Conservation (phyloP, 768 basidiomycete species). For the Auriculariales sp. region DNA sequence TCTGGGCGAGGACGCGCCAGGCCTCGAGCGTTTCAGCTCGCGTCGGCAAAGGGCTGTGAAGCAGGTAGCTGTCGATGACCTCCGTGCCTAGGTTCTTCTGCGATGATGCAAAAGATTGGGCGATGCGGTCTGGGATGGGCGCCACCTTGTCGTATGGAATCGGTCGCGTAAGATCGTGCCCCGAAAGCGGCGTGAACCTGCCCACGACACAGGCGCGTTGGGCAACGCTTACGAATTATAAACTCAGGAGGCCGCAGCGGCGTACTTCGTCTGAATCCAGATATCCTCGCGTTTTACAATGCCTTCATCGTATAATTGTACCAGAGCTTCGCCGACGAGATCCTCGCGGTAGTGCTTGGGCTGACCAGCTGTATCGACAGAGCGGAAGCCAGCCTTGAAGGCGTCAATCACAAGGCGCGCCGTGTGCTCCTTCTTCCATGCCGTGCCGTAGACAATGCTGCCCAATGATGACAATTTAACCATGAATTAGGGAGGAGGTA, state of each 20-base stretch:
- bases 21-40: slow-evolving; percentile 49
- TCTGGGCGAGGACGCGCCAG: slow-evolving; percentile 43
- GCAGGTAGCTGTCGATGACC: slow-evolving; percentile 64
- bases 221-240: neutral
- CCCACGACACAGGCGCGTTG: neutral
- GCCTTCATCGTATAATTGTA: slow-evolving; percentile 38
- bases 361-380: slow-evolving; percentile 64
- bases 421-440: slow-evolving; percentile 62
- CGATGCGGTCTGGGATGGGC: slow-evolving; percentile 43
- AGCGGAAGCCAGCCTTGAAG: slow-evolving; percentile 61
- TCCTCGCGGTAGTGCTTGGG: slow-evolving; percentile 43
- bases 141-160: slow-evolving; percentile 55
- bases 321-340: slow-evolving; percentile 62
- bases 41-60: slow-evolving; percentile 60
- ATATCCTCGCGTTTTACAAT: slow-evolving; percentile 53
- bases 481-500: neutral
- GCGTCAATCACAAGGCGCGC: slow-evolving; percentile 53
- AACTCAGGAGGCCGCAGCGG: neutral
- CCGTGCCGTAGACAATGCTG: slow-evolving; percentile 26
- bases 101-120: slow-evolving; percentile 45
- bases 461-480: too few species aligned
- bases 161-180: slow-evolving; percentile 56
- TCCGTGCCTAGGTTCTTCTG: slow-evolving; percentile 53
- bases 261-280: slow-evolving; percentile 70
- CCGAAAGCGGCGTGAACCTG: slow-evolving; percentile 60